Base-by-base conservation (phyloP, 2,329 filamentous ascomycete species). In the Sporothrix curviconia region DNA sequence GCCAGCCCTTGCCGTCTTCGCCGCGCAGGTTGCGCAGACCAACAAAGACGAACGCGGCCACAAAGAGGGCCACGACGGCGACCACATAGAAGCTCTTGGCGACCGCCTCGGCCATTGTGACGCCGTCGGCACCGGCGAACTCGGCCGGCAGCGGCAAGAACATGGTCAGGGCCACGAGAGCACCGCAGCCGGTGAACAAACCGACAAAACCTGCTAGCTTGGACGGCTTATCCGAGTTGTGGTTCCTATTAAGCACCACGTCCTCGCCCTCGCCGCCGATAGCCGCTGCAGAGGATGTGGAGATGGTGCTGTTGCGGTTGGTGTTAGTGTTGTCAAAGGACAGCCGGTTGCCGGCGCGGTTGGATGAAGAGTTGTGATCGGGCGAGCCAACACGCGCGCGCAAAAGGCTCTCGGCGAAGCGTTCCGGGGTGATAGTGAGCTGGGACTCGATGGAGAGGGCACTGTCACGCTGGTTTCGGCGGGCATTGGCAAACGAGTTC, bases 111-210 rank as follows among this genome's bases (percentile, higher is more conserved):
- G 82, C 84, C 19, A 87, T 85, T 0, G 85, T 87, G 9, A 87
- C 78, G n/a, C 87, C 89, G 40, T 84, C 77, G 28, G 85, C 77
- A 66, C 86, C 82, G 25, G 79, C 79, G 67, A 97, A 95, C 34
- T 81, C 80, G 2, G 90, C 87, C 0, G 94, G 94, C 17, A 99
- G 79, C 6, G 92, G 94, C 14, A 99, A 78, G 68, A 99, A 97
- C 34, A 94, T 67, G 0, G 78, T 72, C 30, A 99, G 76, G 11
- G 94, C 91, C 4, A 99, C 79, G 5, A 99, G 78, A 14, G 94
- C 94, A 60, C 94, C 94, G 65, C 89, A 90, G 24, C 94, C 94
- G 7, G 94, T 96, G 68, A 95, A 95, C 59, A 96, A 77, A 4
- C 94, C 94, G 5, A 99, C 94, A 52, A 92, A 84, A 0, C 94